Evolutionary conservation across 2,329 filamentous ascomycete species (phyloP).

Genomic region (Diaporthe citrichinensis): DNA sequence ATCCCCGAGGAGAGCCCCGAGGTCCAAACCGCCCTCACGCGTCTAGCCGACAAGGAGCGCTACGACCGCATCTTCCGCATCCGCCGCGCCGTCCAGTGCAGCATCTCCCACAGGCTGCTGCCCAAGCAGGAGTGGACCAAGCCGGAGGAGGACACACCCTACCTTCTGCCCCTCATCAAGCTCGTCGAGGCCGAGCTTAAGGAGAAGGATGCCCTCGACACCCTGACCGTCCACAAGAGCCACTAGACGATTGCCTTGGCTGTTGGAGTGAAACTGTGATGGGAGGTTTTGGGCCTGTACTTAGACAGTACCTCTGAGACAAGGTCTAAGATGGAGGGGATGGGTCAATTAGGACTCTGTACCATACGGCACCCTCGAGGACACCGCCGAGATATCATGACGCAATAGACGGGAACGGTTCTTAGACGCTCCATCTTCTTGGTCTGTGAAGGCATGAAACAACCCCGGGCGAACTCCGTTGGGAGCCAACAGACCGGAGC

Average conservation of each 20-base stretch:
- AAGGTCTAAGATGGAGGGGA: neutral
- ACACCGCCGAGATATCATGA: constrained; percentile 30
- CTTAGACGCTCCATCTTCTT: constrained; percentile 34
- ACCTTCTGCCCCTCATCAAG: constrained; percentile 67
- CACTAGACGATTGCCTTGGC: constrained; percentile 50
- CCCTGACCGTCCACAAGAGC: constrained; percentile 64
- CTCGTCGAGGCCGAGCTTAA: constrained; percentile 62
- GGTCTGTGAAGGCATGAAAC: neutral
- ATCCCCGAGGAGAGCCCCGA: constrained; percentile 92
- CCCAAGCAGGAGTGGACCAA: constrained; percentile 74
- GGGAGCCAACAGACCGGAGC: neutral
- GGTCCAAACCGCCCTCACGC: constrained; percentile 90
- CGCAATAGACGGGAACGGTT: constrained; percentile 38
- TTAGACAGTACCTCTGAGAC: neutral
- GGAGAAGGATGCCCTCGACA: constrained; percentile 68
- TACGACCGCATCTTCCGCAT: constrained; percentile 99
- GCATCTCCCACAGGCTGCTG: constrained; percentile 74
- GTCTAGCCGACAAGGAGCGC: constrained; percentile 88
- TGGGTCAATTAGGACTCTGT: constrained; percentile 27
- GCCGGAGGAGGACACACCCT: constrained; percentile 68
- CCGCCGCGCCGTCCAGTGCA: constrained; percentile 90
- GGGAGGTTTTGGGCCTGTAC: neutral
- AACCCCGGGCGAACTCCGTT: neutral
- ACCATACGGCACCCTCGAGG: constrained; percentile 33
- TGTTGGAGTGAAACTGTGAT: neutral